Base-by-base conservation (phyloP, 176 grass and related monocot species). In the Hsuehochloa calcarea region DNA sequence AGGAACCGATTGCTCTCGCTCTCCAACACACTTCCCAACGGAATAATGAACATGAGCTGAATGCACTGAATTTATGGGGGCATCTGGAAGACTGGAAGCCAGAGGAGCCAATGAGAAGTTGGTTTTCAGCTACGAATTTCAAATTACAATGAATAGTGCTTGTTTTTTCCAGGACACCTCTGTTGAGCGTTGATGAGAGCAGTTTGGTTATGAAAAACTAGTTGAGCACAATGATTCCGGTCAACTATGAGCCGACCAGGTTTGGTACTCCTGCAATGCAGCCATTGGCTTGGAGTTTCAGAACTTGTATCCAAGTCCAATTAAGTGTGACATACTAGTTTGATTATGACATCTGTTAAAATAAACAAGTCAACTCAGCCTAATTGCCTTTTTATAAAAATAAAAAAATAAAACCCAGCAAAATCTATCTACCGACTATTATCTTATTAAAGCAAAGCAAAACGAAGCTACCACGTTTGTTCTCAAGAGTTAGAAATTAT, bases 41-140 rank as follows among this genome's bases (percentile, higher is more conserved):
- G 79, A 59, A 59, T 64, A 72, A 78, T 64, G 16, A 77, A 65
- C 78, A 56, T 49, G 66, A 78, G 66, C 20, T 82, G 56, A 75
- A 22, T 51, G 11, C 14, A 9, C 37, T 73, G n/a, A 20, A 41
- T 65, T 44, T 49, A 31, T n/a, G 3, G 14, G 22, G 26, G 46
- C 23, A 65, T 38, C 79, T 71, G 52, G 41, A 70, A 34, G 64
- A 27, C 79, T 71, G 52, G 41, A 70, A 25, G 64, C 65, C 75
- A 15, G 59, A 56, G 67, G 59, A 49, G 41, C 68, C 68, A 84
- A 27, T 64, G 11, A 47, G 31, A 41, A 17, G 17, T 1, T 11
- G 3, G 67, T 65, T 65, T 79, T 47, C 75, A 80, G 68, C 58
- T 73, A 59, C 3, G 50, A 34, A 34, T 34, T 34, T 34, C 31